phyloP scores from a whole-genome alignment of 441 rosid species.

The Gossypium schwendimanii region DNA sequence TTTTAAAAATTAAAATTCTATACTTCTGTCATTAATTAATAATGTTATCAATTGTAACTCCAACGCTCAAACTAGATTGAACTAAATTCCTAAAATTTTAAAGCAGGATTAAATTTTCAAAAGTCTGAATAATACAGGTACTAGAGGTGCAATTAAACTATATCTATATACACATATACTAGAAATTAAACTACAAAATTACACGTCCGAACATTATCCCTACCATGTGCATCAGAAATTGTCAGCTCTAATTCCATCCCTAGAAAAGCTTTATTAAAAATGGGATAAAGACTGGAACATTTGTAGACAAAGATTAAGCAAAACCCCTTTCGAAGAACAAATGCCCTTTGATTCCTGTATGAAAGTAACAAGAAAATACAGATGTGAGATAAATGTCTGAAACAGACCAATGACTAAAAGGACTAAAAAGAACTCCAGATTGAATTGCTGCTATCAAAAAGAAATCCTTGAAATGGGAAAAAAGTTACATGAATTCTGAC shows the following conservation, averaged over 20 bases:
- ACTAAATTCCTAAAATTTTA: too few species aligned
- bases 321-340: neutral
- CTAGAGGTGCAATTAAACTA: too few species aligned
- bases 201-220: neutral
- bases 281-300: neutral
- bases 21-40: too few species aligned
- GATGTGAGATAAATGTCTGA: neutral
- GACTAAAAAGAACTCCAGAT: neutral
- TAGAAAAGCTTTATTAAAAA: neutral
- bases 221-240: neutral
- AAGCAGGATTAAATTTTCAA: too few species aligned
- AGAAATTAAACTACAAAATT: neutral
- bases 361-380: neutral
- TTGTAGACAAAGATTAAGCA: neutral
- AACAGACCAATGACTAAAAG: neutral
- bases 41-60: too few species aligned
- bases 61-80: too few species aligned
- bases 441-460: neutral
- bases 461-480: neutral
- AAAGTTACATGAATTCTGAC: constrained; percentile 13
- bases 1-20: too few species aligned
- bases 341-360: neutral
- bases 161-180: neutral
- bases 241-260: neutral
- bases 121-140: too few species aligned